Conservation (phyloP, 2,329 filamentous ascomycete species). For the Chaetoscypha palmicola region DNA sequence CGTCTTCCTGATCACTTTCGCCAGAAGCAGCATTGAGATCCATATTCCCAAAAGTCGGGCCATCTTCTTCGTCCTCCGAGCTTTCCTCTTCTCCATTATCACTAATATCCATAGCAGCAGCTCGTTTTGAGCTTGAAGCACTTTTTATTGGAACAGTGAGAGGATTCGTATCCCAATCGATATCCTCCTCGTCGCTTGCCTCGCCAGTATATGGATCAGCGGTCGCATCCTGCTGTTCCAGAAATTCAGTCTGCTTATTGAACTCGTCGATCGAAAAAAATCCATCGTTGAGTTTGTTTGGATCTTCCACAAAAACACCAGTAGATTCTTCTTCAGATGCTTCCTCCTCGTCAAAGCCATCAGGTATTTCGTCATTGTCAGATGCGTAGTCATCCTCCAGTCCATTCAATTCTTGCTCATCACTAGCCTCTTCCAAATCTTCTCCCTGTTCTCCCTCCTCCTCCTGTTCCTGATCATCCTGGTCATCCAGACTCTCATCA, state of each 20-base stretch:
- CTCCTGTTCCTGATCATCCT: constrained; percentile 29
- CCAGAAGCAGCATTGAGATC: constrained; percentile 68
- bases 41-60: constrained; percentile 77
- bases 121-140: constrained; percentile 28
- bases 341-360: constrained; percentile 38
- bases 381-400: constrained; percentile 32
- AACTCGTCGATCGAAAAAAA: constrained; percentile 98
- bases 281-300: constrained; percentile 84
- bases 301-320: constrained; percentile 61
- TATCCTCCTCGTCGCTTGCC: constrained; percentile 74
- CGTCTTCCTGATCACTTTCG: constrained; percentile 55
- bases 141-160: constrained; percentile 37
- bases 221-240: constrained; percentile 76
- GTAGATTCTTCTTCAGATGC: constrained; percentile 43
- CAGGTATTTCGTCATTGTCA: constrained; percentile 11
- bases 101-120: constrained; percentile 29
- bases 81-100: constrained; percentile 36
- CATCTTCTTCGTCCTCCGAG: constrained; percentile 64
- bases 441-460: too few species aligned
- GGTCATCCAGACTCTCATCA: constrained; percentile 29
- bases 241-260: constrained; percentile 84
- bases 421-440: constrained; percentile 35
- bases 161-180: constrained; percentile 84
- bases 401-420: constrained; percentile 31
- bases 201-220: constrained; percentile 69